phyloP scores from a whole-genome alignment of 2,329 filamentous ascomycete genomes.

The Ceratocystis colombiana region DNA sequence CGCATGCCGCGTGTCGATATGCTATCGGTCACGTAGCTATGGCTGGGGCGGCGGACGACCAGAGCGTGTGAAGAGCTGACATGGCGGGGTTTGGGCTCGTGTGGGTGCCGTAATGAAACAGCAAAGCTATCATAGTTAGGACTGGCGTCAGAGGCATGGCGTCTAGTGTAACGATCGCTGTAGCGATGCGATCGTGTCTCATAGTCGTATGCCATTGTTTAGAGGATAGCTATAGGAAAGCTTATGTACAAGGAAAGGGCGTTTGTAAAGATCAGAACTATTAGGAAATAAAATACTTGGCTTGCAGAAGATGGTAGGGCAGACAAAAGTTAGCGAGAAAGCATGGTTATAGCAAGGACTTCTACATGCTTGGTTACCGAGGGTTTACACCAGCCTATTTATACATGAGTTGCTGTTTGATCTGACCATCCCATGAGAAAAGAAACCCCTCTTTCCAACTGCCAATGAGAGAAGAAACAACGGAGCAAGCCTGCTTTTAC shows the following conservation, averaged over 20 bases:
- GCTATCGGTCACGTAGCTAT: constrained; percentile 12
- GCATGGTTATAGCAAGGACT: no score
- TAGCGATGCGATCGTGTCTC: constrained; percentile 35
- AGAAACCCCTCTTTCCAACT: no score
- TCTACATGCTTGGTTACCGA: no score
- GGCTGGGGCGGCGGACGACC: constrained; percentile 21
- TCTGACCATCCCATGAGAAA: no score
- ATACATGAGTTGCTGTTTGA: no score
- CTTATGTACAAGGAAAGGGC: neutral
- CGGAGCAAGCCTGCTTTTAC: no score
- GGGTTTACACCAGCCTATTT: no score
- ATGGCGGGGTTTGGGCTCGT: constrained; percentile 9
- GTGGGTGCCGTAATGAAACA: constrained; percentile 16
- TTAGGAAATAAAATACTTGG: no score
- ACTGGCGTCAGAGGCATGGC: neutral
- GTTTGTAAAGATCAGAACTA: no score
- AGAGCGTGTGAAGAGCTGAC: constrained; percentile 13
- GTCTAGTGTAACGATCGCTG: constrained; percentile 11
- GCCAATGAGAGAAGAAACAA: no score
- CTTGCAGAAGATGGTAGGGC: no score
- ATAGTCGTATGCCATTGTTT: constrained; percentile 42
- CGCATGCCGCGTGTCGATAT: constrained; percentile 39
- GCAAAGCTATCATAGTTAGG: constrained; percentile 16
- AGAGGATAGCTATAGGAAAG: neutral
- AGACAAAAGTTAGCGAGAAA: no score